Base-by-base conservation (phyloP, 1,284 basidiomycete species). In the Cutaneotrichosporon mucoides region DNA sequence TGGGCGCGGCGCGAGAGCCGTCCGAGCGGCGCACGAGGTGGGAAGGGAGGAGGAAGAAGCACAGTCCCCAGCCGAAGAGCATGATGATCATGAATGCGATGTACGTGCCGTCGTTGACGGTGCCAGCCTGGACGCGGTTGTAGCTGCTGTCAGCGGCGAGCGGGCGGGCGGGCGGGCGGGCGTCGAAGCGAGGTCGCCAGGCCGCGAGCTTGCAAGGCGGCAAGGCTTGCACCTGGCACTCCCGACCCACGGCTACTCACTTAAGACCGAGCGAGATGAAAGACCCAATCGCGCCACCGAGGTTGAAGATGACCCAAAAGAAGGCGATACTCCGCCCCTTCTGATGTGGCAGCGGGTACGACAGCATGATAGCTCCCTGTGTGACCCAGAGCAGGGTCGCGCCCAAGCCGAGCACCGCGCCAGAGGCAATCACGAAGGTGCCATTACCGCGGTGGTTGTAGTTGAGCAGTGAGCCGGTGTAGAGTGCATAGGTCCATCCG, bases 331-430 rank as follows among this genome's bases (percentile, higher is more conserved):
- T 48, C 6, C 79, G 80, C 12, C 90, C 90, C 74, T 93, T 94
- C 72, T 90, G 82, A 65, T 77, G 69, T 71, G 88, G 86, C 43
- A 86, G 57, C 0, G 89, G 87, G 73, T 92, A 93, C 1, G 88
- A 83, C 68, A 93, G 80, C 86, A 92, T 92, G 62, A 92, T 79
- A 5, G 85, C 85, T 15, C 90, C 90, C 70, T 92, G 90, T 1
- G 88, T 88, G 0, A 88, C 86, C 90, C 89, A 91, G n/a, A 93
- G 80, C 34, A 92, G 73, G 49, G 88, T 88, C 11, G 92, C 91
- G 69, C 88, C 91, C 54, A 91, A 69, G 48, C 91, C 91, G 13
- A 93, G 85, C 59, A 92, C 79, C 36, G 88, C 88, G 38, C 90
- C 91, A 0, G 89, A 82, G 36, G 82, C 84, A 65, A 92, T 86